Conservation (phyloP, 1,284 basidiomycete genomes). For the Rhodotorula mucilaginosa region DNA sequence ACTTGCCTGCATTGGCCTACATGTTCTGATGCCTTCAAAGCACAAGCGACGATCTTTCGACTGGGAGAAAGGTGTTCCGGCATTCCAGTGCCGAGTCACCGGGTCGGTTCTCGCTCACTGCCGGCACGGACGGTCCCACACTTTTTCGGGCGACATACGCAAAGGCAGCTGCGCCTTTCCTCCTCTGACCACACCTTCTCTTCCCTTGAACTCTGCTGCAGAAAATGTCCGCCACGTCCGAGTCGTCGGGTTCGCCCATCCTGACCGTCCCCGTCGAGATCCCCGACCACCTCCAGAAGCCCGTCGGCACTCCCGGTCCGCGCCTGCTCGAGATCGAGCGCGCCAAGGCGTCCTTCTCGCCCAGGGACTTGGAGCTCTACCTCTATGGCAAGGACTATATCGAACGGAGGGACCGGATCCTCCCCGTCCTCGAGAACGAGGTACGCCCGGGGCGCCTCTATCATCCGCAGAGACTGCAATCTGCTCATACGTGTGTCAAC, state of each 20-base stretch:
- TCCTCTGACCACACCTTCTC: too few relatives aligned
- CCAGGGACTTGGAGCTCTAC: conserved; percentile 35
- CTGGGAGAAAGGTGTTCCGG: too few relatives aligned
- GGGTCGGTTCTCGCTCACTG: too few relatives aligned
- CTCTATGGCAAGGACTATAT: conserved; percentile 34
- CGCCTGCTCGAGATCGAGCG: conserved; percentile 43
- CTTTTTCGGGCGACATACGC: too few relatives aligned
- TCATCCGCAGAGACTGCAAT: too few relatives aligned
- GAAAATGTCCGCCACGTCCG: not conserved
- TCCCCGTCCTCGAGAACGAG: conserved; percentile 35
- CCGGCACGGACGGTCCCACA: too few relatives aligned
- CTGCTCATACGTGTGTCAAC: not conserved
- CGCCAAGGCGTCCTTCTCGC: conserved; percentile 35
- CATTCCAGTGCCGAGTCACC: too few relatives aligned
- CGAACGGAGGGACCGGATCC: conserved; percentile 23
- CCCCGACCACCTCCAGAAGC: conserved; percentile 27
- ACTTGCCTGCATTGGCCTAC: too few relatives aligned
- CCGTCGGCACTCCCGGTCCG: conserved; percentile 25
- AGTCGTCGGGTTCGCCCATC: not conserved
- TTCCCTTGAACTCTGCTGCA: not conserved
- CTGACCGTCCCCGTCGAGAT: conserved; percentile 26
- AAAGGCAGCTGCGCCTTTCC: too few relatives aligned
- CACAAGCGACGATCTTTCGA: too few relatives aligned
- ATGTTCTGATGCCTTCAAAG: too few relatives aligned
- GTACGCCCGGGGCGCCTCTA: conserved; percentile 12